Conservation (phyloP, 2,329 filamentous ascomycete species). For the Trichoderma citrinoviride region DNA sequence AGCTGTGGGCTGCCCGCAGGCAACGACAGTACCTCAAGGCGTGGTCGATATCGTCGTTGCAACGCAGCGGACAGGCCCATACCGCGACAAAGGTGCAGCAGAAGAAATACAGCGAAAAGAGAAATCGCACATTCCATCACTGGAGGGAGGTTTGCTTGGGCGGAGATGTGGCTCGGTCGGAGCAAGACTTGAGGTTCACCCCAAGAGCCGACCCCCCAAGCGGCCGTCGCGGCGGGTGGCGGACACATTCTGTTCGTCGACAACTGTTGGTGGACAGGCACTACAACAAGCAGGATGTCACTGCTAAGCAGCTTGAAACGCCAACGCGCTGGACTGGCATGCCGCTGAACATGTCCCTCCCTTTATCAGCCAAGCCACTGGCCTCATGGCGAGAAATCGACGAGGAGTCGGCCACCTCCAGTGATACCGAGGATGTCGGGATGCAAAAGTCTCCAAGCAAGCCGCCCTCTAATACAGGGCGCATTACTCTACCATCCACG, state of each 20-base stretch:
- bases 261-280: conserved; percentile 28
- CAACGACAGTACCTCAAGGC: conserved; percentile 36
- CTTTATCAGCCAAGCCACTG: conserved; percentile 31
- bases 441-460: conserved; percentile 18
- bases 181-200: conserved; percentile 3
- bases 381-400: conserved; percentile 34
- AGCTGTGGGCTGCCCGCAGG: conserved; percentile 34
- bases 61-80: conserved; percentile 39
- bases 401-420: conserved; percentile 27
- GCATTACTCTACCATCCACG: conserved; percentile 23
- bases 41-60: conserved; percentile 40
- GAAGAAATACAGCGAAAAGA: conserved; percentile 35
- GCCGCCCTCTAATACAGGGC: background rate
- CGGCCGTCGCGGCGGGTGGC: conserved; percentile 30
- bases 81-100: conserved; percentile 36
- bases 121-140: conserved; percentile 32
- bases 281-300: conserved; percentile 25
- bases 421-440: conserved; percentile 2
- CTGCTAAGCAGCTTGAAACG: conserved; percentile 36
- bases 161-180: conserved; percentile 20
- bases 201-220: conserved; percentile 13
- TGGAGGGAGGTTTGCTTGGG: conserved; percentile 32
- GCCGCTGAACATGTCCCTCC: conserved; percentile 38
- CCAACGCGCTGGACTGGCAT: conserved; percentile 49
- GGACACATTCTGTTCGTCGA: conserved; percentile 29